Percentiles rank a stretch among this genome's conserved stretches.
Conservation (phyloP, 441 rosid species). For the Viola pubescens region DNA sequence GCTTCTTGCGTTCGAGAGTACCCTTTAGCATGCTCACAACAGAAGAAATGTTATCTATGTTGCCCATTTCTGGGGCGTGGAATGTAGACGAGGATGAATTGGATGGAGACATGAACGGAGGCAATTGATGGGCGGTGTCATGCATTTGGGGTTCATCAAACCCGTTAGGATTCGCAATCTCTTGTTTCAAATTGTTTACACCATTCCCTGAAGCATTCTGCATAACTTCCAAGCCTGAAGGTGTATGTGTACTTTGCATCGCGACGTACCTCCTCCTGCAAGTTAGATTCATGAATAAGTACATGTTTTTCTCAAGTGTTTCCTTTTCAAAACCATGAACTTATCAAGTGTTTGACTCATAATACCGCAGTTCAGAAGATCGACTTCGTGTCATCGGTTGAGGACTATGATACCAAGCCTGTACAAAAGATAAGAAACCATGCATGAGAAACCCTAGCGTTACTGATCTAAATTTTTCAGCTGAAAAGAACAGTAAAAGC, state of each 20-base stretch:
- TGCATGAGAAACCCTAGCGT: constrained; percentile 16
- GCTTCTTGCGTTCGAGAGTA: constrained; percentile 50
- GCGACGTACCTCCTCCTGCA: constrained; percentile 64
- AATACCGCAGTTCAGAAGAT: constrained; percentile 62
- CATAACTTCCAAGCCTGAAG: constrained; percentile 30
- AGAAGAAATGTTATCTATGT: constrained; percentile 44
- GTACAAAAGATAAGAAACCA: constrained; percentile 16
- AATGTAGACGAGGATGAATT: constrained; percentile 48
- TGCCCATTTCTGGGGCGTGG: constrained; percentile 29
- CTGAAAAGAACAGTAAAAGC: background rate
- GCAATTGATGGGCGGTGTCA: constrained; percentile 35
- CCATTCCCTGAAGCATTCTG: constrained; percentile 24
- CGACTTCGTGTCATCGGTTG: constrained; percentile 76
- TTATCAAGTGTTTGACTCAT: background rate
- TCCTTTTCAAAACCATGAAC: background rate
- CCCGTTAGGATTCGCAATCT: constrained; percentile 28
- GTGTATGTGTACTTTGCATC: constrained; percentile 45
- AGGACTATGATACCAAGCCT: constrained; percentile 72
- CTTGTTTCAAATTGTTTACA: constrained; percentile 32
- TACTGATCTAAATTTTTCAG: constrained; percentile 7
- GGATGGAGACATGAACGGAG: constrained; percentile 38
- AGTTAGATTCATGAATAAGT: background rate
- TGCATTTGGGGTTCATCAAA: constrained; percentile 24
- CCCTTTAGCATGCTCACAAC: constrained; percentile 68
- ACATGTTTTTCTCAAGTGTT: no score